Evolutionary conservation across 2,329 filamentous ascomycete genomes (phyloP).

Genomic region (Cercospora sojina): DNA sequence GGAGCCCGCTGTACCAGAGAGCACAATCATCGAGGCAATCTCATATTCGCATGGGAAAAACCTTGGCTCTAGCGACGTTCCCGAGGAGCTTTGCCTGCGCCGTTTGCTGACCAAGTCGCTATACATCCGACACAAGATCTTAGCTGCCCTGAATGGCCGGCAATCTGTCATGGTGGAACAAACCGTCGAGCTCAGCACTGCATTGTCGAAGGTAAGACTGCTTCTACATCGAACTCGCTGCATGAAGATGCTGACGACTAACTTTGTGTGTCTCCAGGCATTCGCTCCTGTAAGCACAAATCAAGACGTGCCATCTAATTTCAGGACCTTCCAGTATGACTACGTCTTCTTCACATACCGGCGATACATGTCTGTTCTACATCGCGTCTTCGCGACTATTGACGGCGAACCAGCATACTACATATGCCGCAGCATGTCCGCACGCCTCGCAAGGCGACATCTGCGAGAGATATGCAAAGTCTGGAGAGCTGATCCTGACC

Average conservation of each 20-base stretch:
- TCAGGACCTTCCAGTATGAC: conserved; percentile 17
- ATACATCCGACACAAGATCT: conserved; percentile 15
- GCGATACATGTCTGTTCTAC: conserved; percentile 12
- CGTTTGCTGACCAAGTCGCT: conserved; percentile 12
- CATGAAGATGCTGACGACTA: background rate
- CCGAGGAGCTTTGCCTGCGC: conserved; percentile 2
- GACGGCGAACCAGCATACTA: conserved; percentile 17
- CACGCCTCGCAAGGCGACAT: conserved; percentile 14
- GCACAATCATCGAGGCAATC: background rate
- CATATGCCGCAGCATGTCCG: conserved; percentile 16
- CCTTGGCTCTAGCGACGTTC: background rate
- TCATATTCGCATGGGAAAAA: background rate
- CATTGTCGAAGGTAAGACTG: conserved; percentile 9
- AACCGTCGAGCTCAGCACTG: conserved; percentile 17
- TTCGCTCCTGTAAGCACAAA: conserved; percentile 17
- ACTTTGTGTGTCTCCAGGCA: background rate
- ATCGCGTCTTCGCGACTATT: conserved; percentile 18
- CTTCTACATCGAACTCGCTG: background rate
- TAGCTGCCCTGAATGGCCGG: conserved; percentile 15
- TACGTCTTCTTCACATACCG: conserved; percentile 20
- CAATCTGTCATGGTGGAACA: conserved; percentile 15
- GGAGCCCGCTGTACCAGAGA: conserved; percentile 2
- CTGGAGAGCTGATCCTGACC: background rate
- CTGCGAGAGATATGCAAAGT: conserved; percentile 11
- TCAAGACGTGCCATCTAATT: background rate